Evolutionary conservation across 345 rosid species (phyloP).

Genomic region (Ceriops zippeliana): DNA sequence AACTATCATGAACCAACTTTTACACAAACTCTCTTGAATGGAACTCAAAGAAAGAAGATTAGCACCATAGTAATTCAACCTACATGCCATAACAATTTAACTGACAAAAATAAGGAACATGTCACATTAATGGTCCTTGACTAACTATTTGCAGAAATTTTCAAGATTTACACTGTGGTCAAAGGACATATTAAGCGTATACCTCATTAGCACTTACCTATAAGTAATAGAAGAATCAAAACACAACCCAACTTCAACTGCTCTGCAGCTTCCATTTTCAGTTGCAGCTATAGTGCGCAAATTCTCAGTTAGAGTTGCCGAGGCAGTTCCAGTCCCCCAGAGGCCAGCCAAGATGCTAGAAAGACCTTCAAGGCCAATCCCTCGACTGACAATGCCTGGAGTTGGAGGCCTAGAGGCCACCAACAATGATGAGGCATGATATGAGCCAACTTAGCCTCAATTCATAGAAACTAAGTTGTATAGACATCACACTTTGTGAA

Average conservation of each 20-base stretch:
- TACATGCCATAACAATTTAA: no score
- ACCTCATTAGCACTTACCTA: slow-evolving; percentile 50
- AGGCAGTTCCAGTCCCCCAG: slow-evolving; percentile 98
- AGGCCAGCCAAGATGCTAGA: slow-evolving; percentile 91
- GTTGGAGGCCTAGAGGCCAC: slow-evolving; percentile 96
- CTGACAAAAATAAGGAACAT: no score
- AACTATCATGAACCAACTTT: no score
- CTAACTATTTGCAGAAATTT: no score
- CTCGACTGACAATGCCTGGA: slow-evolving; percentile 81
- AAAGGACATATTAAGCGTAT: background rate
- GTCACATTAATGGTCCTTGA: no score
- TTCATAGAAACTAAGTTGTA: slow-evolving; percentile 11
- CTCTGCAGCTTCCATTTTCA: slow-evolving; percentile 96
- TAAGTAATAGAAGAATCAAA: slow-evolving; percentile 67
- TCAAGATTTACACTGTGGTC: no score
- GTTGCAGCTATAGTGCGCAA: slow-evolving; percentile 97
- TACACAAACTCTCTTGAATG: no score
- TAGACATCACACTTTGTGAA: background rate
- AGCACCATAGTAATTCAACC: no score
- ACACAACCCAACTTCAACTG: slow-evolving; percentile 72
- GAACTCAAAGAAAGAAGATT: no score
- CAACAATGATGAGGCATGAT: slow-evolving; percentile 82
- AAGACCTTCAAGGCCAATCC: slow-evolving; percentile 92
- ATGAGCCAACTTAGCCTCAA: slow-evolving; percentile 77
- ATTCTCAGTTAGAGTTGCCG: slow-evolving; percentile 85